A percentile compares a stretch with the other conserved stretches of the same genome.
phyloP scores from a whole-genome alignment of 768 basidiomycete species.

The Obba rivulosa region DNA sequence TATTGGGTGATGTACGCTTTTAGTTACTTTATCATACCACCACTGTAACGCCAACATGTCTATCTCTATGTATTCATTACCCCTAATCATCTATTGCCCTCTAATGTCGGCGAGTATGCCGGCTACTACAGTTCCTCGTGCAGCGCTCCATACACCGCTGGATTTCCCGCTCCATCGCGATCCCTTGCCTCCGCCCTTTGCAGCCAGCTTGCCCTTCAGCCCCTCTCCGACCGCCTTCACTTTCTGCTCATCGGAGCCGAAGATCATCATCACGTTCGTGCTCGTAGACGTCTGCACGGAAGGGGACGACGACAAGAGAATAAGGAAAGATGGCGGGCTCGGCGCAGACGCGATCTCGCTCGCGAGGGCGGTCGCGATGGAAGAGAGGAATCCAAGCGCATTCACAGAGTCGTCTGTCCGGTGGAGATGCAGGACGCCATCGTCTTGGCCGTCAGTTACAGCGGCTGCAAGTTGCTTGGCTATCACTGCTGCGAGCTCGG shows the following conservation, averaged over 20 bases:
- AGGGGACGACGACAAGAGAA: slow-evolving; percentile 60
- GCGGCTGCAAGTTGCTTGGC: slow-evolving; percentile 28
- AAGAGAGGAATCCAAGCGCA: slow-evolving; percentile 53
- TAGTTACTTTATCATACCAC: background rate
- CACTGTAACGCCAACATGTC: background rate
- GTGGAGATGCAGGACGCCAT: slow-evolving; percentile 48
- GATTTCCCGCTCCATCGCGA: slow-evolving; percentile 72
- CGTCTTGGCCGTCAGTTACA: slow-evolving; percentile 17
- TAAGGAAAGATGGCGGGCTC: slow-evolving; percentile 31
- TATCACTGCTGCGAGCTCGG: slow-evolving; percentile 54
- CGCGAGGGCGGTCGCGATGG: slow-evolving; percentile 45
- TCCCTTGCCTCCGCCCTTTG: slow-evolving; percentile 80
- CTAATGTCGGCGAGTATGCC: slow-evolving; percentile 27
- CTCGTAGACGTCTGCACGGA: slow-evolving; percentile 46
- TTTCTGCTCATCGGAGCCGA: slow-evolving; percentile 53
- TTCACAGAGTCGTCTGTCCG: slow-evolving; percentile 58
- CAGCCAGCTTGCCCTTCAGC: slow-evolving; percentile 49
- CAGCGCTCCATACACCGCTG: slow-evolving; percentile 55
- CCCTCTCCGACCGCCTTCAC: slow-evolving; percentile 56
- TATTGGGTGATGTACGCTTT: background rate
- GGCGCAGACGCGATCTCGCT: slow-evolving; percentile 13
- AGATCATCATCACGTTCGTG: slow-evolving; percentile 50
- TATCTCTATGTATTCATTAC: slow-evolving; percentile 1
- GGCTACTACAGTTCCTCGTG: slow-evolving; percentile 38
- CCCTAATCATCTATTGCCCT: background rate